Conservation (phyloP, 257 asterid species). For the Penstemon davidsonii region DNA sequence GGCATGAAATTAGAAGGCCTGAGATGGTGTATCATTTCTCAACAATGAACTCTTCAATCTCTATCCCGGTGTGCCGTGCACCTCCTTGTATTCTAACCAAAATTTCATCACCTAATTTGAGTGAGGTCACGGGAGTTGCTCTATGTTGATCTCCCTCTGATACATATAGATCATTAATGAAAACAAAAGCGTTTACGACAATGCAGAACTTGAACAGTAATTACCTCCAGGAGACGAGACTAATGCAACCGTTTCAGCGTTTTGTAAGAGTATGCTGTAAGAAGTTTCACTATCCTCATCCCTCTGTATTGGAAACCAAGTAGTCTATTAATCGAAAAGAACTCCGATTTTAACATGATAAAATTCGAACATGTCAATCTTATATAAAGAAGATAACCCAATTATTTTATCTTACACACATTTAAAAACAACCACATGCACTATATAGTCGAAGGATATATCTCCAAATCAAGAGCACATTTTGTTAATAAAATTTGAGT, state of each 20-base stretch:
- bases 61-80: constrained; percentile 85
- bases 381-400: background rate
- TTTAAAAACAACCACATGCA: background rate
- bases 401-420: background rate
- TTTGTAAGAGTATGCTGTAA: constrained; percentile 76
- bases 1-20: background rate
- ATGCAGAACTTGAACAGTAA: background rate
- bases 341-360: background rate
- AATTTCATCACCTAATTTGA: constrained; percentile 68
- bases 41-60: constrained; percentile 76
- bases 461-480: background rate
- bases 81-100: constrained; percentile 73
- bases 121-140: constrained; percentile 69
- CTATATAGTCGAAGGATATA: background rate
- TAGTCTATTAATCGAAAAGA: constrained; percentile 8
- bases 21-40: constrained; percentile 49
- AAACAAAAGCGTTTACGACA: background rate
- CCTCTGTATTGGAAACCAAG: constrained; percentile 40
- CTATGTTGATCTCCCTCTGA: constrained; percentile 40
- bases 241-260: constrained; percentile 84
- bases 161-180: constrained; percentile 23
- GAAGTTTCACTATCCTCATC: constrained; percentile 39
- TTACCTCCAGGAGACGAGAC: constrained; percentile 65
- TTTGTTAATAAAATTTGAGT: no score
- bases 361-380: background rate